Conservation (phyloP, 2,329 filamentous ascomycete genomes). For the Grosmannia serpens region DNA sequence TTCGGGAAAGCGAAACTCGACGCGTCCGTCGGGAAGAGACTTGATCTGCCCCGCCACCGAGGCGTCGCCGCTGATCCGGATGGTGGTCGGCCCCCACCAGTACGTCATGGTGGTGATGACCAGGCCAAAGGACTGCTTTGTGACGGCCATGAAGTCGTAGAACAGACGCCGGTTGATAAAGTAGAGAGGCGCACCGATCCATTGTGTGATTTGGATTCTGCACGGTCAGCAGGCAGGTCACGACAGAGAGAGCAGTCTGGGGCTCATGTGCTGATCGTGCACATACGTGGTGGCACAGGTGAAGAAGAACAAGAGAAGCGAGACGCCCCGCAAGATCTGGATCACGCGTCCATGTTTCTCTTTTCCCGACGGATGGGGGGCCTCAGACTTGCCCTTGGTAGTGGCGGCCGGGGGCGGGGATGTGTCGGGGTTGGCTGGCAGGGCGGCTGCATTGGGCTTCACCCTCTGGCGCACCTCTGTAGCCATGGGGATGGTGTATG, state of each 20-base stretch:
- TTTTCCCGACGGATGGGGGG: constrained; percentile 43
- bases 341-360: constrained; percentile 37
- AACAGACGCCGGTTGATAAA: constrained; percentile 65
- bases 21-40: constrained; percentile 56
- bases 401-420: constrained; percentile 14
- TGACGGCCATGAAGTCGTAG: constrained; percentile 78
- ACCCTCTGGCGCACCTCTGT: constrained; percentile 25
- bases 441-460: constrained; percentile 8
- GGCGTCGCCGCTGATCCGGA: constrained; percentile 73
- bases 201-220: constrained; percentile 59
- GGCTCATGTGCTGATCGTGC: background rate
- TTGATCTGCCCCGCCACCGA: constrained; percentile 66
- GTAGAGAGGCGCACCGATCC: constrained; percentile 67
- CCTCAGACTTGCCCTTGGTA: constrained; percentile 7
- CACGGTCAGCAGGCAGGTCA: background rate
- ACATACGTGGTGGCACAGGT: constrained; percentile 37
- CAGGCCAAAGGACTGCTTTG: constrained; percentile 73
- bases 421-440: constrained; percentile 11
- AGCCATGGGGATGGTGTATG: constrained; percentile 14
- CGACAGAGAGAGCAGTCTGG: background rate
- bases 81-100: constrained; percentile 75
- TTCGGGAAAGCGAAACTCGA: constrained; percentile 72
- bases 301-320: constrained; percentile 41
- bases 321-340: constrained; percentile 40
- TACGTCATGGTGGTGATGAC: constrained; percentile 70